phyloP scores from a whole-genome alignment of 2,329 filamentous ascomycete species.

The Pseudogymnoascus destructans region DNA sequence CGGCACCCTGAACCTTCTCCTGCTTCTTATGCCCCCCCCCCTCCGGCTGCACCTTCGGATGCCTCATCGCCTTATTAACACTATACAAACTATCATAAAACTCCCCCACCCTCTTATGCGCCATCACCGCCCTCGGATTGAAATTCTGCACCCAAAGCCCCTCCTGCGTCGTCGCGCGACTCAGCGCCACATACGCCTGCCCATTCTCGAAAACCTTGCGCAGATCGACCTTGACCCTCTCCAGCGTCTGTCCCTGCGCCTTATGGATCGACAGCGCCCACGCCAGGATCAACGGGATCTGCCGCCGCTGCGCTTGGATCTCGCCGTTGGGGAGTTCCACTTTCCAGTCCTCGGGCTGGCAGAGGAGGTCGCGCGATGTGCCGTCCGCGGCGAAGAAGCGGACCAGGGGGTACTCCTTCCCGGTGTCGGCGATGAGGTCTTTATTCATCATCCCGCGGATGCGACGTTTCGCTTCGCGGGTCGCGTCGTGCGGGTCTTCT shows the following conservation, averaged over 20 bases:
- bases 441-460: slow-evolving; percentile 34
- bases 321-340: slow-evolving; percentile 93
- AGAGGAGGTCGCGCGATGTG: slow-evolving; percentile 61
- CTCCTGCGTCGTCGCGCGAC: slow-evolving; percentile 75
- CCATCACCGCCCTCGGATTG: slow-evolving; percentile 83
- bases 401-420: slow-evolving; percentile 65
- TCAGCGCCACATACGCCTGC: slow-evolving; percentile 92
- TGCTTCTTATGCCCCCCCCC: not conserved
- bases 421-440: slow-evolving; percentile 33
- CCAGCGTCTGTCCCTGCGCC: slow-evolving; percentile 80
- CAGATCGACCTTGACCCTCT: slow-evolving; percentile 87
- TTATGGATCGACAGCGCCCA: slow-evolving; percentile 98
- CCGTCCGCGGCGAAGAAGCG: slow-evolving; percentile 73
- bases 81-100: slow-evolving; percentile 79
- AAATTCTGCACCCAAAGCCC: slow-evolving; percentile 84
- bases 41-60: slow-evolving; percentile 20
- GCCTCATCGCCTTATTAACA: slow-evolving; percentile 41
- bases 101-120: slow-evolving; percentile 69
- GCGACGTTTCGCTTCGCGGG: slow-evolving; percentile 31
- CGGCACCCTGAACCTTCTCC: not conserved
- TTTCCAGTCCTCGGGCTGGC: slow-evolving; percentile 85
- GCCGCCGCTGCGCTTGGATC: slow-evolving; percentile 72
- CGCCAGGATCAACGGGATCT: slow-evolving; percentile 79
- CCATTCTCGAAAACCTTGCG: slow-evolving; percentile 92
- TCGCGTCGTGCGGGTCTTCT: slow-evolving; percentile 31